Conservation (phyloP, 345 rosid species). For the Eucalyptus viminalis region DNA sequence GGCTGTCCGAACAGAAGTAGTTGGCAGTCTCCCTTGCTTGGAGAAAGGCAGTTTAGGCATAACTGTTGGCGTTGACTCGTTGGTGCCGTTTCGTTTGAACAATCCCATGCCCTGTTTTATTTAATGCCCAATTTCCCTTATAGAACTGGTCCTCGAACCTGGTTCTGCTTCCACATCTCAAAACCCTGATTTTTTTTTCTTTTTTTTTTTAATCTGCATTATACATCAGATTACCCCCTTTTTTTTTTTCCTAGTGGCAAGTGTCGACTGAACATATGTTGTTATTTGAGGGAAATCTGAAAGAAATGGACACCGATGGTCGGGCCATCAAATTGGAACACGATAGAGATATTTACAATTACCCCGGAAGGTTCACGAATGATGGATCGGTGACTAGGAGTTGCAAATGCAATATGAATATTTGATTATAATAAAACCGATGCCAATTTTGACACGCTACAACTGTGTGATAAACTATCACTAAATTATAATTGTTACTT, state of each 20-base stretch:
- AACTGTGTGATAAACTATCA: neutral
- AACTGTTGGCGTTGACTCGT: neutral
- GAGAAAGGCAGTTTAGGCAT: neutral
- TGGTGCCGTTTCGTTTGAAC: neutral
- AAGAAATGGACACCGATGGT: neutral
- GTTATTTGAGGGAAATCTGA: neutral
- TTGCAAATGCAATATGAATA: neutral
- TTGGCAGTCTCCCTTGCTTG: neutral
- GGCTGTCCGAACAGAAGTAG: neutral
- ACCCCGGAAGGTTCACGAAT: neutral
- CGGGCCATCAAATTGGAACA: neutral
- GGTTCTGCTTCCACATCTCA: neutral
- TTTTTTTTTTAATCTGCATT: neutral
- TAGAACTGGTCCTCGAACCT: neutral
- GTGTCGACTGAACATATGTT: neutral
- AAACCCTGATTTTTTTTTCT: neutral
- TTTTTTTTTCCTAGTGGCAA: neutral
- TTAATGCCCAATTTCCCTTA: neutral
- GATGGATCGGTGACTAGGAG: neutral
- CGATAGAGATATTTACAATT: neutral
- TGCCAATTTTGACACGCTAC: neutral
- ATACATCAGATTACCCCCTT: neutral
- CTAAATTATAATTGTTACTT: neutral
- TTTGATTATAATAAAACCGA: neutral
- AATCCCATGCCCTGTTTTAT: neutral